phyloP scores from a whole-genome alignment of 495 filamentous ascomycete genomes.

The Podospora fimiseda region DNA sequence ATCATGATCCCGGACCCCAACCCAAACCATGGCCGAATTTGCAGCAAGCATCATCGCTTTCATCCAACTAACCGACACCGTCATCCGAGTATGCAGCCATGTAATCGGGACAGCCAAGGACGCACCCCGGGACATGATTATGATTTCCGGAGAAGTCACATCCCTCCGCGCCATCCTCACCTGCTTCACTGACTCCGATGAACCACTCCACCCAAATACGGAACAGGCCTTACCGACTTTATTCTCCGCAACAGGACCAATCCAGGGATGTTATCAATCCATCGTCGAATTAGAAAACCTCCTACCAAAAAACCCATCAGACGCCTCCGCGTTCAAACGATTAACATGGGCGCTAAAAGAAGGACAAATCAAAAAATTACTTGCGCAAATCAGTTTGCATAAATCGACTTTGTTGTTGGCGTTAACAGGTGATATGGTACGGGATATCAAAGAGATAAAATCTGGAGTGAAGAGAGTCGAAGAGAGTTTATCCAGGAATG shows the following conservation, averaged over 20 bases:
- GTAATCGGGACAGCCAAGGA: background rate
- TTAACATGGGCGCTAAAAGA: constrained; percentile 26
- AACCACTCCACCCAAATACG: background rate
- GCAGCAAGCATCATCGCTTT: background rate
- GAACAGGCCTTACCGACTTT: background rate
- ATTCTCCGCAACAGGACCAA: background rate
- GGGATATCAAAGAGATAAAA: background rate
- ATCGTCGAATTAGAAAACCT: background rate
- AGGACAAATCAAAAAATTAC: constrained; percentile 17
- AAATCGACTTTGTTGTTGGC: constrained; percentile 18
- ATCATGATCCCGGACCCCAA: no score
- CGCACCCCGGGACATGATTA: constrained; percentile 7
- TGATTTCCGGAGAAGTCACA: constrained; percentile 8
- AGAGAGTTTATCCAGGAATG: background rate
- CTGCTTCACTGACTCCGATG: background rate
- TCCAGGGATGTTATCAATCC: background rate
- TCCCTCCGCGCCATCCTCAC: constrained; percentile 8
- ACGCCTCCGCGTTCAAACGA: background rate
- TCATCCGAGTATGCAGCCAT: background rate
- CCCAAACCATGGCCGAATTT: background rate
- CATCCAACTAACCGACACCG: background rate
- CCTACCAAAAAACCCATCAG: background rate
- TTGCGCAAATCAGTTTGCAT: constrained; percentile 21
- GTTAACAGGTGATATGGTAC: background rate
- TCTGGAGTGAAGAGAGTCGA: background rate